A percentile compares a stretch with the other conserved stretches of the same genome.
Conservation (phyloP, 2,329 filamentous ascomycete genomes). For the Pezizomycotina sp. region DNA sequence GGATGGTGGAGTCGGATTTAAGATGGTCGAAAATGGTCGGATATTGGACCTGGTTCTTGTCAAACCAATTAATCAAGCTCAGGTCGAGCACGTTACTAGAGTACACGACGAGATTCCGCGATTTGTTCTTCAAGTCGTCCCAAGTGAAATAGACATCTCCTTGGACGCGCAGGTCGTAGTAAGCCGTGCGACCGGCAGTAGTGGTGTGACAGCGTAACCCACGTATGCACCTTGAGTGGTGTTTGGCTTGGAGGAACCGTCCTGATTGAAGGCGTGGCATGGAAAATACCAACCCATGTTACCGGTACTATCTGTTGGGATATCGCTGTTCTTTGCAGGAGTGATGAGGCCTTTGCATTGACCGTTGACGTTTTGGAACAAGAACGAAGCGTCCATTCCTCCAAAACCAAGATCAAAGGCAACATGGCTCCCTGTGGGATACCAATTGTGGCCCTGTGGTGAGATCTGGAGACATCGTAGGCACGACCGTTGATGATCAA, state of each 20-base stretch:
- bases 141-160: constrained; percentile 94
- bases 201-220: constrained; percentile 86
- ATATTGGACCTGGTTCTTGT: constrained; percentile 58
- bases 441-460: constrained; percentile 64
- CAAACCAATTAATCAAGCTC: constrained; percentile 78
- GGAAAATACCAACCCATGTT: constrained; percentile 96
- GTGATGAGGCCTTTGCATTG: constrained; percentile 87
- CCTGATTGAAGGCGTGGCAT: constrained; percentile 79
- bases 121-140: constrained; percentile 78
- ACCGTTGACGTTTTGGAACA: constrained; percentile 97
- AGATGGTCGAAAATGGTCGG: constrained; percentile 67
- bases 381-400: constrained; percentile 85
- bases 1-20: constrained; percentile 51
- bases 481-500: constrained; percentile 95
- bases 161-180: constrained; percentile 45
- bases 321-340: constrained; percentile 49
- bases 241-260: constrained; percentile 69
- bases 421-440: constrained; percentile 56
- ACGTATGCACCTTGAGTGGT: constrained; percentile 48
- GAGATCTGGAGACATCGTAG: constrained; percentile 61
- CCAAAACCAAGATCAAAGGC: constrained; percentile 71
- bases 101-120: constrained; percentile 83
- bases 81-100: constrained; percentile 86
- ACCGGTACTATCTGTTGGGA: constrained; percentile 56
- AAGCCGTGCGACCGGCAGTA: constrained; percentile 47